Percentiles rank a stretch among this genome's conserved stretches.
phyloP scores from a whole-genome alignment of 2,329 filamentous ascomycete species.

The Microsporum ferrugineum region DNA sequence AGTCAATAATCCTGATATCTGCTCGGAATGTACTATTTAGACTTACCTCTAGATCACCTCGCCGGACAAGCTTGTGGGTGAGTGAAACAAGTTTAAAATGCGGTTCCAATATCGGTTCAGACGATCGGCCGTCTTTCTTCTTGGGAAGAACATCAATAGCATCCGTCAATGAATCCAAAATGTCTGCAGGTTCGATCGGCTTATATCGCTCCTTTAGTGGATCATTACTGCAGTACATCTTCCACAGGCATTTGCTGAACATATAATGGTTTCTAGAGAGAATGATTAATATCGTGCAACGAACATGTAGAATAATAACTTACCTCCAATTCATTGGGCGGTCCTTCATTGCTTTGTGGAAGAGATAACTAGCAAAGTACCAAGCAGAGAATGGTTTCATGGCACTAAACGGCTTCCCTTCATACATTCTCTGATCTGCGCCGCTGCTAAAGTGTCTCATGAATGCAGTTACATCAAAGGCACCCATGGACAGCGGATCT shows the following conservation, averaged over 20 bases:
- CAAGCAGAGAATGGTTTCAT: constrained; percentile 51
- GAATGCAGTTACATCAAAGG: constrained; percentile 52
- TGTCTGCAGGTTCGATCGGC: constrained; percentile 32
- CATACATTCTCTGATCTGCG: constrained; percentile 44
- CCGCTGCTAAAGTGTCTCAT: constrained; percentile 50
- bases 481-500: constrained; percentile 56
- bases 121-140: constrained; percentile 44
- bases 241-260: constrained; percentile 61
- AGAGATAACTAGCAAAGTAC: constrained; percentile 53
- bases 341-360: constrained; percentile 47
- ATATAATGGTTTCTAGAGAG: constrained; percentile 49
- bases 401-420: constrained; percentile 45
- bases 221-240: constrained; percentile 48
- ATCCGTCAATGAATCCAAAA: constrained; percentile 47
- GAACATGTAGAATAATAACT: constrained; percentile 21
- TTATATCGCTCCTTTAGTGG: constrained; percentile 27
- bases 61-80: constrained; percentile 64
- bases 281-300: constrained; percentile 16
- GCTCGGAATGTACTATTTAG: constrained; percentile 13
- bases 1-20: constrained; percentile 19
- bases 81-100: constrained; percentile 84
- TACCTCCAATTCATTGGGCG: constrained; percentile 53
- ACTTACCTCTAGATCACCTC: constrained; percentile 34
- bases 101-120: constrained; percentile 73
- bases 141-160: constrained; percentile 52